phyloP scores from a whole-genome alignment of 768 basidiomycete species.

The Phanerochaete sordida region DNA sequence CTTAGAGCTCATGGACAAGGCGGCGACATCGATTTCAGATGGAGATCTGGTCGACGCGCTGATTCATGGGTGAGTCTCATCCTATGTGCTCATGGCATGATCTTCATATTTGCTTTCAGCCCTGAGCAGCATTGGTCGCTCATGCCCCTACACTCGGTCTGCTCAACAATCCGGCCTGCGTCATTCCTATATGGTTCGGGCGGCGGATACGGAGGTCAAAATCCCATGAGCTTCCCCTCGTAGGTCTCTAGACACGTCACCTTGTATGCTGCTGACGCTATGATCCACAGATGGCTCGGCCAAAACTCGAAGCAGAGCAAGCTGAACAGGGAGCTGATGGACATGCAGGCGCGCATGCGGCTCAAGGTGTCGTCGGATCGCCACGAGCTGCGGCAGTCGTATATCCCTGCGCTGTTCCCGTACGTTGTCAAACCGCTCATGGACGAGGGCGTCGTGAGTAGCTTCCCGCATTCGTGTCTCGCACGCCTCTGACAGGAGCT shows the following conservation, averaged over 20 bases:
- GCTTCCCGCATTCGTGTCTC: neutral
- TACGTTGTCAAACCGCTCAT: constrained; percentile 77
- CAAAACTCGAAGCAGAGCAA: constrained; percentile 95
- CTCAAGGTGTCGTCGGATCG: constrained; percentile 90
- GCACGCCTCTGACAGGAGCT: neutral
- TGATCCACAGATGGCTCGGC: constrained; percentile 78
- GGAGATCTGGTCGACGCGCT: constrained; percentile 90
- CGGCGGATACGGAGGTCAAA: constrained; percentile 61
- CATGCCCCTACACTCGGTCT: constrained; percentile 90
- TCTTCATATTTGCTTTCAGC: constrained; percentile 35
- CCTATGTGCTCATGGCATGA: neutral
- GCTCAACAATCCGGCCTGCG: constrained; percentile 87
- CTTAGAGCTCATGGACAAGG: constrained; percentile 79
- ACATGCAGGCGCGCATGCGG: constrained; percentile 95
- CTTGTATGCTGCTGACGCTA: constrained; percentile 4
- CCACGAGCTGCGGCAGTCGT: constrained; percentile 85
- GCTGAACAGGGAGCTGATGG: constrained; percentile 72
- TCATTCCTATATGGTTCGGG: constrained; percentile 76
- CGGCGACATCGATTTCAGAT: constrained; percentile 91
- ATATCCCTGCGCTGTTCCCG: constrained; percentile 85
- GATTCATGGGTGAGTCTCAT: constrained; percentile 78
- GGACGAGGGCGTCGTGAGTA: constrained; percentile 68
- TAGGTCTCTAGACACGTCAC: constrained; percentile 49
- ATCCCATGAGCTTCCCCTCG: constrained; percentile 79
- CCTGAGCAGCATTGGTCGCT: constrained; percentile 95